A percentile compares a stretch with the other conserved stretches of the same genome.
Evolutionary conservation across 1,284 basidiomycete genomes (phyloP).

Genomic region (Rhodofomes roseus): DNA sequence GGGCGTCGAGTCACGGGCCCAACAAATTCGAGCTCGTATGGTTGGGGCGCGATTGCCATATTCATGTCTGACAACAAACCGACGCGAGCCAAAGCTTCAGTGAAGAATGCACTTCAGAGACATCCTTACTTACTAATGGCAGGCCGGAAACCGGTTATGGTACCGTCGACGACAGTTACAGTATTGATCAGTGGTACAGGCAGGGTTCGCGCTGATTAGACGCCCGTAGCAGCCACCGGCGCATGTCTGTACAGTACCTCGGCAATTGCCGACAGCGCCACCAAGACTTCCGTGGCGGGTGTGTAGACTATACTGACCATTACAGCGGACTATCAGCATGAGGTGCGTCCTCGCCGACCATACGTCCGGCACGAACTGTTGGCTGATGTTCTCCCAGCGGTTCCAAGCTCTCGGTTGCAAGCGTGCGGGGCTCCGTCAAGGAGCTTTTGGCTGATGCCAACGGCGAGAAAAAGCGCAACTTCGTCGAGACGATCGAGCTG

Average conservation of each 20-base stretch:
- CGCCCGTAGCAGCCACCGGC: neutral
- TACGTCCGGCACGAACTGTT: neutral
- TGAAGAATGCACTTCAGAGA: too few species aligned
- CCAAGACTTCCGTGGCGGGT: neutral
- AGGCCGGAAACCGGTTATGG: too few species aligned
- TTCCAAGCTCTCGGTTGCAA: slow-evolving; percentile 92
- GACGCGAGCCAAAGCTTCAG: too few species aligned
- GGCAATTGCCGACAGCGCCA: neutral
- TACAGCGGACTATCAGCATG: slow-evolving; percentile 4
- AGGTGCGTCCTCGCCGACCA: neutral
- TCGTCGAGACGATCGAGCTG: slow-evolving; percentile 92
- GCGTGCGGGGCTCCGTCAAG: slow-evolving; percentile 96
- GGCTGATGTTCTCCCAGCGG: slow-evolving; percentile 14
- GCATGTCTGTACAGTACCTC: slow-evolving; percentile 2
- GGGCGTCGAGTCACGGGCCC: too few species aligned
- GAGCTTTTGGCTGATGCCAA: slow-evolving; percentile 75
- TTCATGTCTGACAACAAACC: too few species aligned
- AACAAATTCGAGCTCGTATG: too few species aligned
- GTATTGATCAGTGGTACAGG: neutral
- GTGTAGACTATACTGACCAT: neutral
- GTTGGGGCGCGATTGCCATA: too few species aligned
- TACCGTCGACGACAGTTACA: neutral
- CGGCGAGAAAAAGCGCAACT: slow-evolving; percentile 86
- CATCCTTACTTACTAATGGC: too few species aligned
- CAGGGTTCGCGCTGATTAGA: too few species aligned